Percentiles rank a stretch among this genome's conserved stretches.
These are phyloP conservation scores for Cornus florida DNA, from an alignment of 148 eudicot genomes.

Conservation along the genomic window DNA sequence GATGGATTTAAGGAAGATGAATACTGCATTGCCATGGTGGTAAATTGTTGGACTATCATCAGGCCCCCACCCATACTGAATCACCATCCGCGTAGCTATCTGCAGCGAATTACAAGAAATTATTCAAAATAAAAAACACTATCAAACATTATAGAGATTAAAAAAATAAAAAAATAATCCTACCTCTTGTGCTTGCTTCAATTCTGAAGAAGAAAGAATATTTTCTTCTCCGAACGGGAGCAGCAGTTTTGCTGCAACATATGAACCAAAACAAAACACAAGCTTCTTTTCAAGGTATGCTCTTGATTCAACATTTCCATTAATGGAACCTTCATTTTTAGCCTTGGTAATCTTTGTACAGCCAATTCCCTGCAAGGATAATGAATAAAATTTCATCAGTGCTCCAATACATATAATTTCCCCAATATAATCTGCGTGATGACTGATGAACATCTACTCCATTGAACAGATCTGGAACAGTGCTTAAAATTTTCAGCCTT, in stretches of 20 bases:
- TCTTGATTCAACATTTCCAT: constrained; percentile 82
- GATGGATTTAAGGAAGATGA: constrained; percentile 16
- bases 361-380: constrained; percentile 75
- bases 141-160: not conserved
- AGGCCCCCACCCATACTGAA: constrained; percentile 94
- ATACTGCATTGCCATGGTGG: constrained; percentile 79
- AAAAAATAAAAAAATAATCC: constrained; percentile 1
- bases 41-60: constrained; percentile 81
- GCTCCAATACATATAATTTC: not conserved
- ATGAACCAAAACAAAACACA: constrained; percentile 90
- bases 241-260: constrained; percentile 73
- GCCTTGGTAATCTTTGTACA: constrained; percentile 81
- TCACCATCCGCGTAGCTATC: constrained; percentile 95
- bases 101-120: constrained; percentile 33
- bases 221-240: constrained; percentile 93
- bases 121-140: not conserved
- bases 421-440: too few relatives aligned
- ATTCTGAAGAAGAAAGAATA: constrained; percentile 69
- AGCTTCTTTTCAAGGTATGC: constrained; percentile 88
- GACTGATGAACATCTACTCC: too few relatives aligned
- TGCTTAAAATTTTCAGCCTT: too few relatives aligned
- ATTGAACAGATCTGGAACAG: too few relatives aligned
- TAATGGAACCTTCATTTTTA: constrained; percentile 55
- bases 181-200: constrained; percentile 93
- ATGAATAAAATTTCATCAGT: not conserved